Percentiles rank a stretch among this genome's conserved stretches.
Evolutionary conservation across 148 eudicot genomes (phyloP).

Genomic region (Simmondsia chinensis): DNA sequence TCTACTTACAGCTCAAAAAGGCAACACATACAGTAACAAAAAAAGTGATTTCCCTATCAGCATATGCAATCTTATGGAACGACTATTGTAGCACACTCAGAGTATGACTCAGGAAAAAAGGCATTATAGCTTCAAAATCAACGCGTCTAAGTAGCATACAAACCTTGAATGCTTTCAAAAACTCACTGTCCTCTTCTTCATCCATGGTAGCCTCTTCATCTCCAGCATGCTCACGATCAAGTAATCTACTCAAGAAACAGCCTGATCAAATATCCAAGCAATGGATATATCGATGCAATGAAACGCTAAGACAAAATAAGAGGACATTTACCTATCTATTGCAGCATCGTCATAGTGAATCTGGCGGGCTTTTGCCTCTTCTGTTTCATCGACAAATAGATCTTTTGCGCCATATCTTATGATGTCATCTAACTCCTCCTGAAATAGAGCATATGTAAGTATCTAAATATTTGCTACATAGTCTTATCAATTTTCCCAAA

Average conservation of each 20-base stretch:
- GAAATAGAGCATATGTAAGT: slow-evolving; percentile 10
- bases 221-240: slow-evolving; percentile 81
- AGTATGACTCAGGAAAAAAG: too few relatives aligned
- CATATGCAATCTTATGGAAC: too few relatives aligned
- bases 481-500: not conserved
- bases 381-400: slow-evolving; percentile 87
- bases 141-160: too few relatives aligned
- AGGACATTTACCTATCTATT: slow-evolving; percentile 55
- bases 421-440: slow-evolving; percentile 99
- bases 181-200: slow-evolving; percentile 79
- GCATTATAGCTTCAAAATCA: too few relatives aligned
- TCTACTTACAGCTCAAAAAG: too few relatives aligned
- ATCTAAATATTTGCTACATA: too few relatives aligned
- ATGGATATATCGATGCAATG: not conserved
- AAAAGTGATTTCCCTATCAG: too few relatives aligned
- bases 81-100: too few relatives aligned
- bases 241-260: slow-evolving; percentile 37
- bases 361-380: slow-evolving; percentile 91
- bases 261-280: not conserved
- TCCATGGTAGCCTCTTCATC: slow-evolving; percentile 74
- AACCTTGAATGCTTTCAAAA: slow-evolving; percentile 95
- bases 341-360: slow-evolving; percentile 97
- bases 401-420: slow-evolving; percentile 95
- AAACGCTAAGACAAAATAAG: slow-evolving; percentile 1
- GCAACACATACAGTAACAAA: too few relatives aligned